phyloP scores from a whole-genome alignment of 2,329 filamentous ascomycete species.

The Colletotrichum tamarilloi region DNA sequence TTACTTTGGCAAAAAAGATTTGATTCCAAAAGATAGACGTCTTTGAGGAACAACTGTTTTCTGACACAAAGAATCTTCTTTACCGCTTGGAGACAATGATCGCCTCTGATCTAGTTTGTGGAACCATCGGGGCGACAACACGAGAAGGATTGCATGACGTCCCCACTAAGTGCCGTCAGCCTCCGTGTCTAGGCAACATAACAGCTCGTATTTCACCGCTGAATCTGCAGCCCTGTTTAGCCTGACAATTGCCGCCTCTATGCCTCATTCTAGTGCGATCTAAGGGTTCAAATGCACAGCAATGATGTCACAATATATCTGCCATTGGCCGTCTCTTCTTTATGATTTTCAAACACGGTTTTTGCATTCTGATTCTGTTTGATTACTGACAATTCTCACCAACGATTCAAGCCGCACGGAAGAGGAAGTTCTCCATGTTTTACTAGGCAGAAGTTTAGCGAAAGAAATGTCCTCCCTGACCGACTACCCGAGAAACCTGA shows the following conservation, averaged over 20 bases:
- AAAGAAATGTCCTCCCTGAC: background rate
- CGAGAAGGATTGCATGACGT: background rate
- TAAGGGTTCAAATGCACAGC: background rate
- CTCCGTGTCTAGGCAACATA: background rate
- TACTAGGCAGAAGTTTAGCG: background rate
- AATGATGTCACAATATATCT: background rate
- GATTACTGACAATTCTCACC: background rate
- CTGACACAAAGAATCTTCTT: too few relatives aligned
- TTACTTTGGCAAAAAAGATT: too few relatives aligned
- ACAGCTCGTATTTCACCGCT: background rate
- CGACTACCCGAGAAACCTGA: background rate
- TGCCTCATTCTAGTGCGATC: background rate
- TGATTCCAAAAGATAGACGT: too few relatives aligned
- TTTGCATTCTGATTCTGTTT: background rate
- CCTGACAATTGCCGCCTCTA: background rate
- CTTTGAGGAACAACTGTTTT: too few relatives aligned
- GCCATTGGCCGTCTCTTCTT: background rate
- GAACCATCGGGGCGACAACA: background rate
- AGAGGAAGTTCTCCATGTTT: accelerated
- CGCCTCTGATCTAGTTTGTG: background rate
- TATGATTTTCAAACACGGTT: accelerated
- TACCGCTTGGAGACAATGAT: too few relatives aligned
- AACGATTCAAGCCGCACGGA: background rate
- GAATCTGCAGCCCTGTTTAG: background rate
- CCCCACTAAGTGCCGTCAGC: background rate